These are phyloP conservation scores for Beauveria medogensis DNA, from an alignment of 2,329 filamentous ascomycete species.

Conservation along the genomic window DNA sequence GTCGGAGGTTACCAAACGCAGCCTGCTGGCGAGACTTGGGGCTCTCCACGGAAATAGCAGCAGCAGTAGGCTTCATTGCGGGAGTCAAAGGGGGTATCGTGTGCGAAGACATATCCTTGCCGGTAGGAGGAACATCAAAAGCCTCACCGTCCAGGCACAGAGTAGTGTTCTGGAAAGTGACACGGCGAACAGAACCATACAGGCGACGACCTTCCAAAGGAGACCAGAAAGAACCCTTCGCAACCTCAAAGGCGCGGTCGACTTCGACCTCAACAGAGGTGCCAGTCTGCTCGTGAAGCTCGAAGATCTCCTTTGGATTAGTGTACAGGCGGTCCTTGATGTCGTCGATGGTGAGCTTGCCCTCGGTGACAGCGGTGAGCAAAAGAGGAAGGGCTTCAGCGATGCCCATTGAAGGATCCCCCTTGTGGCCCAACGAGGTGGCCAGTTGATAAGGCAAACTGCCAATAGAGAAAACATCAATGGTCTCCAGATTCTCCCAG, in stretches of 20 bases:
- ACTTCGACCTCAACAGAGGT: constrained; percentile 68
- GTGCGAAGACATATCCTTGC: constrained; percentile 71
- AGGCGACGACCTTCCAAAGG: constrained; percentile 63
- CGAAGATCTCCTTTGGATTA: constrained; percentile 74
- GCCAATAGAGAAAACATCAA: constrained; percentile 73
- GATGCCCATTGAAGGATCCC: constrained; percentile 58
- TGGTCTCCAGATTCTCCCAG: constrained; percentile 64
- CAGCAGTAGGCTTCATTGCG: constrained; percentile 41
- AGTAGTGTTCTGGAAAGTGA: constrained; percentile 67
- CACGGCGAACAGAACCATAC: constrained; percentile 63
- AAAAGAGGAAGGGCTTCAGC: constrained; percentile 66
- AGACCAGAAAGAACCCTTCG: constrained; percentile 48
- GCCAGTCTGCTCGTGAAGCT: constrained; percentile 71
- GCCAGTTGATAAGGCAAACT: constrained; percentile 72
- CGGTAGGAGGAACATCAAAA: constrained; percentile 47
- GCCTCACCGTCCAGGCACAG: constrained; percentile 64
- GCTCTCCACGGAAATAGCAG: constrained; percentile 29
- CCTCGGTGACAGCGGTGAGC: constrained; percentile 67
- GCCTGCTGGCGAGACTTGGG: constrained; percentile 26
- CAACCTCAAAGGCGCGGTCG: constrained; percentile 58
- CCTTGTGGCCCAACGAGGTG: constrained; percentile 41
- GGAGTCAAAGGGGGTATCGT: constrained; percentile 48
- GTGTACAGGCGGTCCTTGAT: constrained; percentile 64
- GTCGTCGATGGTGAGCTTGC: constrained; percentile 65
- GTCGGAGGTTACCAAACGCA: constrained; percentile 22